Evolutionary conservation across 208 protist species (phyloP).

Genomic region (Sergeia podlipaevii): DNA sequence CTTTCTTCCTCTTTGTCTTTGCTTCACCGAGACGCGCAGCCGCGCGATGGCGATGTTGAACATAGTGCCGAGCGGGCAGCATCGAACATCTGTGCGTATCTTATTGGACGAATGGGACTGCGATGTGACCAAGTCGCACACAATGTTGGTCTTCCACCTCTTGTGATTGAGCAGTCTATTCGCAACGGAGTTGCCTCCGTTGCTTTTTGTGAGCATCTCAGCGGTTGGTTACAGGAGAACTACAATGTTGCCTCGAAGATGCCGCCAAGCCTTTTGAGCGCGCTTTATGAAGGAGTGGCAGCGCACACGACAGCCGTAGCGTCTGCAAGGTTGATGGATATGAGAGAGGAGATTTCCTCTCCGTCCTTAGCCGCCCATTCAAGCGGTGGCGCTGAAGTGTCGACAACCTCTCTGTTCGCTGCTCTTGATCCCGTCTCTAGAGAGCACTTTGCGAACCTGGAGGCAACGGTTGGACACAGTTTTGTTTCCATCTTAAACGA

Average conservation of each 20-base stretch:
- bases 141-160: slow-evolving; percentile 46
- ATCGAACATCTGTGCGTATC: slow-evolving; percentile 54
- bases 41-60: too few species aligned
- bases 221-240: slow-evolving; percentile 54
- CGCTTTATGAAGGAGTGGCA: slow-evolving; percentile 39
- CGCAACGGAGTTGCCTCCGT: slow-evolving; percentile 59
- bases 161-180: slow-evolving; percentile 78
- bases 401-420: slow-evolving; percentile 29
- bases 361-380: not conserved
- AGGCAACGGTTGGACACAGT: slow-evolving; percentile 78
- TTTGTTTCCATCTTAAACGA: slow-evolving; percentile 91
- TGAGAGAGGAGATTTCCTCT: not conserved
- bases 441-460: slow-evolving; percentile 65
- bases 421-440: slow-evolving; percentile 65
- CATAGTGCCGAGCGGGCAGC: too few species aligned
- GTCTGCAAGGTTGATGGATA: too few species aligned
- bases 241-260: slow-evolving; percentile 13
- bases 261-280: slow-evolving; percentile 24
- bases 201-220: slow-evolving; percentile 53
- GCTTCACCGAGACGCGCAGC: too few species aligned
- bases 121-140: slow-evolving; percentile 34
- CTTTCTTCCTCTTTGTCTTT: too few species aligned
- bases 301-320: slow-evolving; percentile 9
- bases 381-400: not conserved
- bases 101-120: slow-evolving; percentile 46